These are phyloP conservation scores for Spatholobus suberectus DNA, from an alignment of 306 rosid species.

Conservation along the genomic window DNA sequence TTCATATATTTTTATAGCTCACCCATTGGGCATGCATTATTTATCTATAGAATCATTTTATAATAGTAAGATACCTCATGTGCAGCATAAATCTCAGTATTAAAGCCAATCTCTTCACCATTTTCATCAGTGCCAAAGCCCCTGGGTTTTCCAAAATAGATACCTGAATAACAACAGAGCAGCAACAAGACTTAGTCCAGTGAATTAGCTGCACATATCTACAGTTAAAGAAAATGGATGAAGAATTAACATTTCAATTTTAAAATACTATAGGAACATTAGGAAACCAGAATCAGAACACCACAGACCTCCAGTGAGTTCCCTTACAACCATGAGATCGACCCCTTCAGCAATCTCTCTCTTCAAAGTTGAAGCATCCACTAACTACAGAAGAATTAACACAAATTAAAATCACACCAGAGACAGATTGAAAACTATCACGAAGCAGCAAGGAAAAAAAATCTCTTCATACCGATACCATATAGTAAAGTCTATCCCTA, in stretches of 20 bases:
- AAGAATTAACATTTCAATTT: background rate
- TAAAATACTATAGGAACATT: background rate
- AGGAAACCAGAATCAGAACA: conserved; percentile 17
- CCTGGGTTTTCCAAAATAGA: conserved; percentile 92
- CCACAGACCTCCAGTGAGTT: conserved; percentile 90
- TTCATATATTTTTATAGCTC: conserved; percentile 1
- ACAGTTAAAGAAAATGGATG: background rate
- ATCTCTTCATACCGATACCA: background rate
- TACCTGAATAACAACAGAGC: conserved; percentile 58
- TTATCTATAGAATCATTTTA: conserved; percentile 13
- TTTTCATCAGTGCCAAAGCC: conserved; percentile 72
- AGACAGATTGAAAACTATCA: no score
- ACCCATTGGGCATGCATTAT: conserved; percentile 2
- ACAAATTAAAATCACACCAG: background rate
- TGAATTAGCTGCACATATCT: background rate
- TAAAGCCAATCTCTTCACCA: conserved; percentile 87
- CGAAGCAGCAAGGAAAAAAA: no score
- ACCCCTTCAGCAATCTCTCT: conserved; percentile 88
- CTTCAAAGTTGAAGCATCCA: conserved; percentile 93
- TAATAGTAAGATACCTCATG: conserved; percentile 62
- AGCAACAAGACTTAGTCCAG: background rate
- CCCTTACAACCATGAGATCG: conserved; percentile 93
- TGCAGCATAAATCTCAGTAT: conserved; percentile 80
- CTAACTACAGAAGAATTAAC: conserved; percentile 55
- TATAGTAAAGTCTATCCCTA: background rate